Evolutionary conservation across 1,139 yeast species (phyloP).

Genomic region (Lodderomyces margitis): DNA sequence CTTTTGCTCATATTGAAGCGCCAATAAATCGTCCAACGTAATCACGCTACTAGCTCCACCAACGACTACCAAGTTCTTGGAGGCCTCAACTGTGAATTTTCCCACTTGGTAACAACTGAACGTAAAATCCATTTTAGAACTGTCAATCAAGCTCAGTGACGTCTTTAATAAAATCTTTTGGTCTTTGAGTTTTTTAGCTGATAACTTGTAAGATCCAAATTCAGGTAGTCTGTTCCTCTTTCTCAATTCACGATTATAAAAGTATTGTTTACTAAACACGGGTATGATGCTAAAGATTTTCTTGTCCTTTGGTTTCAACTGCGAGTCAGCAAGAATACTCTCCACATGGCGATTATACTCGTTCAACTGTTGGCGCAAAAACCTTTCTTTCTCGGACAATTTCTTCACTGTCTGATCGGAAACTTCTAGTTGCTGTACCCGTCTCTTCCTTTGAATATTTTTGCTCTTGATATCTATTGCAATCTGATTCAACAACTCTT

Average conservation of each 20-base stretch:
- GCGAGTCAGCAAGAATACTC: slow-evolving; percentile 60
- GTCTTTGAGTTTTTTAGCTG: slow-evolving; percentile 73
- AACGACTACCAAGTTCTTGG: slow-evolving; percentile 40
- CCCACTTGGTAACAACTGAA: slow-evolving; percentile 77
- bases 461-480: slow-evolving; percentile 84
- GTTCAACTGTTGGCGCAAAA: slow-evolving; percentile 57
- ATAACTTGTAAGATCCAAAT: slow-evolving; percentile 82
- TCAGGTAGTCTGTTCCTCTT: slow-evolving; percentile 67
- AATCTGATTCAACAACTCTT: slow-evolving; percentile 75
- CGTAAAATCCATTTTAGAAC: slow-evolving; percentile 70
- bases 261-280: slow-evolving; percentile 76
- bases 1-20: slow-evolving; percentile 62
- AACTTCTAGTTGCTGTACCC: slow-evolving; percentile 60
- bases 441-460: slow-evolving; percentile 60
- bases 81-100: slow-evolving; percentile 66
- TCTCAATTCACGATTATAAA: slow-evolving; percentile 70
- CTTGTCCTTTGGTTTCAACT: slow-evolving; percentile 51
- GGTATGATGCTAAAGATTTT: slow-evolving; percentile 53
- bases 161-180: slow-evolving; percentile 62
- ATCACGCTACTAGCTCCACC: slow-evolving; percentile 55
- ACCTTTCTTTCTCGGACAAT: slow-evolving; percentile 59
- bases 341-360: slow-evolving; percentile 74
- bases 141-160: slow-evolving; percentile 37
- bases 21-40: slow-evolving; percentile 66
- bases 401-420: slow-evolving; percentile 61